Evolutionary conservation across 2,329 filamentous ascomycete species (phyloP).

Genomic region (Aspergillus aculeatinus): DNA sequence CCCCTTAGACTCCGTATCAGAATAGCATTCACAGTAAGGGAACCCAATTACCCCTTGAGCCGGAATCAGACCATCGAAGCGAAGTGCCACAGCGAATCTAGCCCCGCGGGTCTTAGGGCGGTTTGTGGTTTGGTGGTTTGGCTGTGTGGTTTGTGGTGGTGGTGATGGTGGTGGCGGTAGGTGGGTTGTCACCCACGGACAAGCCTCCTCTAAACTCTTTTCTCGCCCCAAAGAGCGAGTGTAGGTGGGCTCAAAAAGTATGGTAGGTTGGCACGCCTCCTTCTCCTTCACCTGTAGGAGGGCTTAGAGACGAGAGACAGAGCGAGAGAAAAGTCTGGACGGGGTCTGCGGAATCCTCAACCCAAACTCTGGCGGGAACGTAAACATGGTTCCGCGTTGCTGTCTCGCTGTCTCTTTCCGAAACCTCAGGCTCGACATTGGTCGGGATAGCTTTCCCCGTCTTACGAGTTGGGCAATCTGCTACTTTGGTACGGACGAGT

Average conservation of each 20-base stretch:
- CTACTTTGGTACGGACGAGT: neutral
- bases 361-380: slow-evolving; percentile 11
- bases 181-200: neutral
- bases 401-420: neutral
- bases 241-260: neutral
- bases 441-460: slow-evolving; percentile 1
- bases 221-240: neutral
- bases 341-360: slow-evolving; percentile 17
- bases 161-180: neutral
- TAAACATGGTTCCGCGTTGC: neutral
- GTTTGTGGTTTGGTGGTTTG: neutral
- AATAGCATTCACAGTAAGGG: neutral
- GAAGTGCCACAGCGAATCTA: slow-evolving; percentile 6
- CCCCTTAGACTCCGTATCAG: neutral
- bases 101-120: neutral
- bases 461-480: neutral
- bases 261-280: neutral
- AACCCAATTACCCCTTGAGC: neutral
- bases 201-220: neutral
- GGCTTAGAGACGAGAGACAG: neutral
- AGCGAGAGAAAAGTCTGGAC: neutral
- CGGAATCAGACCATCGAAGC: neutral
- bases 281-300: neutral
- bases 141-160: neutral
- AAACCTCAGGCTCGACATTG: neutral